A percentile compares a stretch with the other conserved stretches of the same genome.
Conservation (phyloP, 78 protist genomes). For the Acrasis kona region DNA sequence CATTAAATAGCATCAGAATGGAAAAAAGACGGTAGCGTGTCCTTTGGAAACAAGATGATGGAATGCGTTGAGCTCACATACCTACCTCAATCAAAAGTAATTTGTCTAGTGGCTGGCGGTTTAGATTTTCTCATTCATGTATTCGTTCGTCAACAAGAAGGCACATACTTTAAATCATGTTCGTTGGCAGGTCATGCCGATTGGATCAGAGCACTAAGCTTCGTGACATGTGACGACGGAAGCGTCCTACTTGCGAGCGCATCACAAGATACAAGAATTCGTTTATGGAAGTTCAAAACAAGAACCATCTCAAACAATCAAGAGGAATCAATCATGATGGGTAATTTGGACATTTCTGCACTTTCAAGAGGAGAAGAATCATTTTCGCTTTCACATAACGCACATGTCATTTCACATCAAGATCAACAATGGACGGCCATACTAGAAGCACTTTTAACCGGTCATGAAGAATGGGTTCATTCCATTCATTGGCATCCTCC, state of each 20-base stretch:
- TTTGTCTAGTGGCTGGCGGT: background rate
- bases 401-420: too few relatives aligned
- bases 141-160: background rate
- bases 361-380: too few relatives aligned
- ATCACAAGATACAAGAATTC: background rate
- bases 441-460: background rate
- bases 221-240: background rate
- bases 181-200: background rate
- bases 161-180: background rate
- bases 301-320: background rate
- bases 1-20: background rate
- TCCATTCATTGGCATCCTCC: background rate
- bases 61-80: background rate
- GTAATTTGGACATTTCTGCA: too few relatives aligned
- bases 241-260: background rate
- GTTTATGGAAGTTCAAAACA: background rate
- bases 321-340: background rate
- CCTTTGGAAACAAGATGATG: background rate
- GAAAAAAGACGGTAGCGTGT: background rate
- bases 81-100: background rate
- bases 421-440: background rate
- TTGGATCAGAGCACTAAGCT: background rate
- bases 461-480: constrained; percentile 19
- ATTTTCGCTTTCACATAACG: too few relatives aligned
- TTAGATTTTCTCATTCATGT: background rate